A percentile compares a stretch with the other conserved stretches of the same genome.
Conservation (phyloP, 352 stramenopile species). For the Elongisporangium anandrum region DNA sequence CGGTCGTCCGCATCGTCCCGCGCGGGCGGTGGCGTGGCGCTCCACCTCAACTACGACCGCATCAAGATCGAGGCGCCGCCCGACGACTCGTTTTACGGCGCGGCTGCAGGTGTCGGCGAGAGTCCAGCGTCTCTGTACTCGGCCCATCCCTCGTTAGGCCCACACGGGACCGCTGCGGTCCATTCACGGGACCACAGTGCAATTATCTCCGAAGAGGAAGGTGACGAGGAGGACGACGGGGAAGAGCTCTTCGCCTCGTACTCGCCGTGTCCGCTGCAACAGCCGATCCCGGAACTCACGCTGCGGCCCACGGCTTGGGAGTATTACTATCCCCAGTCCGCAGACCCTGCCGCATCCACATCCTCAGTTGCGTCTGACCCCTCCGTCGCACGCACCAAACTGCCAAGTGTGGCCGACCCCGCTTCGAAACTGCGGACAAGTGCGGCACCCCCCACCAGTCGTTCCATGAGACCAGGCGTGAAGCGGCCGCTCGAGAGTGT, state of each 20-base stretch:
- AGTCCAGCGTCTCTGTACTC: neutral
- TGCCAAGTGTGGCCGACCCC: neutral
- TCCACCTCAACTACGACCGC: neutral
- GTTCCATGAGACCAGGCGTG: constrained; percentile 16
- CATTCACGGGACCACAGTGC: neutral
- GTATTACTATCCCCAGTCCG: constrained; percentile 36
- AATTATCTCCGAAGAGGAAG: neutral
- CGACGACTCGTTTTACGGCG: neutral
- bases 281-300: constrained; percentile 20
- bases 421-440: constrained; percentile 5
- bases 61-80: neutral
- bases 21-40: neutral
- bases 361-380: neutral
- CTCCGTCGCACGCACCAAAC: neutral
- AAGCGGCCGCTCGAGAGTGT: constrained; percentile 48
- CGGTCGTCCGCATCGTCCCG: neutral
- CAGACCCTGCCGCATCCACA: neutral
- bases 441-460: neutral
- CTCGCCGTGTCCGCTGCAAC: constrained; percentile 18
- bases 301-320: constrained; percentile 24
- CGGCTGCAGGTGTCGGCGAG: neutral
- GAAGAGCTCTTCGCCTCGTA: constrained; percentile 55
- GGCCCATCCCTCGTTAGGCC: neutral
- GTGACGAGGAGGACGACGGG: constrained; percentile 22
- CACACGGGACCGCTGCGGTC: neutral